phyloP scores from a whole-genome alignment of 2,329 filamentous ascomycete species.

The Tolypocladium amazonense region DNA sequence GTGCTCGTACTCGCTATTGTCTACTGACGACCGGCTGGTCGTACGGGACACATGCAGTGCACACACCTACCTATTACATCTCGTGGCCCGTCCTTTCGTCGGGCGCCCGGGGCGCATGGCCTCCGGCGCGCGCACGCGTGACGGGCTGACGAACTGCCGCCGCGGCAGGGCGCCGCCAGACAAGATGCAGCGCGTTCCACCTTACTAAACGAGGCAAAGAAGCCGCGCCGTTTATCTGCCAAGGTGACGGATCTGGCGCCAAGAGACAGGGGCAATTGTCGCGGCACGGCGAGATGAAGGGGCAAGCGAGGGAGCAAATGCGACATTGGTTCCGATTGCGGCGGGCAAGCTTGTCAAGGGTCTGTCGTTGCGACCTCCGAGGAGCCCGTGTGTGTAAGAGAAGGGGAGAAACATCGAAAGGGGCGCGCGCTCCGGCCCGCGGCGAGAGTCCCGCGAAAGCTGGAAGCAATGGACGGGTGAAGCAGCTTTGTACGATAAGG shows the following conservation, averaged over 20 bases:
- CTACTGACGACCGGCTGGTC: neutral
- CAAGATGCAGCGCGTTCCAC: neutral
- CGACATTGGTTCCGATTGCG: neutral
- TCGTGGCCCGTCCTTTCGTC: neutral
- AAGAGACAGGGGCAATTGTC: no score
- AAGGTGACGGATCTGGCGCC: neutral
- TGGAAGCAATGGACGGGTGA: neutral
- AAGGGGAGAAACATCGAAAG: neutral
- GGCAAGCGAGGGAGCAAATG: neutral
- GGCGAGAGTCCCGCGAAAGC: no score
- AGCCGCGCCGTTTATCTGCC: neutral
- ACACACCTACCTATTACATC: neutral
- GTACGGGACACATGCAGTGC: neutral
- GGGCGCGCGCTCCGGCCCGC: no score
- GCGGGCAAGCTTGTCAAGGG: neutral
- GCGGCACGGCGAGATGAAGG: neutral
- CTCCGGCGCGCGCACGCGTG: neutral
- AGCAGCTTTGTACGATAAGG: neutral
- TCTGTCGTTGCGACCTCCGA: neutral
- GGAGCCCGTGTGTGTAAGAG: no score
- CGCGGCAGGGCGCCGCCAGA: neutral
- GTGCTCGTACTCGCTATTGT: neutral
- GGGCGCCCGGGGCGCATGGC: neutral
- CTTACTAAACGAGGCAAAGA: constrained; percentile 2
- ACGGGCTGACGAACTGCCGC: neutral